Evolutionary conservation across 129 eudicot species (phyloP).

Genomic region (Apium graveolens): DNA sequence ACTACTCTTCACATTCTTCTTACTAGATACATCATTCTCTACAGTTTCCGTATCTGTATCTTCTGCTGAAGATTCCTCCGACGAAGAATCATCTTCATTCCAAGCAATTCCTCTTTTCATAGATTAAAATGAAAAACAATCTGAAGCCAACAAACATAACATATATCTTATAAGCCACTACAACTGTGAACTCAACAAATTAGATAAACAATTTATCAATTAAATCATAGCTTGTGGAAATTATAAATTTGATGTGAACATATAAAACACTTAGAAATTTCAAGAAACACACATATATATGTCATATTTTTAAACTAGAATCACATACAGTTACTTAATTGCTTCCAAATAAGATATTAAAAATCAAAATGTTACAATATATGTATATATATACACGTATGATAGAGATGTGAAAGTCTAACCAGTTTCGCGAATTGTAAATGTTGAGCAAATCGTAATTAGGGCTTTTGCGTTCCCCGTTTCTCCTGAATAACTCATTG

Average conservation of each 20-base stretch:
- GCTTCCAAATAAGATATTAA: neutral
- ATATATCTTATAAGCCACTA: neutral
- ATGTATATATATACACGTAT: too few relatives aligned
- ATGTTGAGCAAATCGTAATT: too few relatives aligned
- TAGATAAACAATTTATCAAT: neutral
- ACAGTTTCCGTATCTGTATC: slow-evolving; percentile 50
- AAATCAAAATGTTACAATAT: too few relatives aligned
- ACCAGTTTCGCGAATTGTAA: too few relatives aligned
- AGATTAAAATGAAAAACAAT: neutral
- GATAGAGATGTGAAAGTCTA: too few relatives aligned
- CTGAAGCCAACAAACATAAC: neutral
- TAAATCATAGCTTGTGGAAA: neutral
- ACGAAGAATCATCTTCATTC: slow-evolving; percentile 52
- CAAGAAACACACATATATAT: neutral
- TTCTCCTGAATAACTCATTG: too few relatives aligned
- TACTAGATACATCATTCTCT: slow-evolving; percentile 34
- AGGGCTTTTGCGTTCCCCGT: too few relatives aligned
- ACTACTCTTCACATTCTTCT: slow-evolving; percentile 15
- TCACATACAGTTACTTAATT: neutral
- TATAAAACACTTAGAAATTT: neutral
- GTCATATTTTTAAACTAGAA: neutral
- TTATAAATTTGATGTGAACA: neutral
- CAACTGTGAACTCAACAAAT: neutral
- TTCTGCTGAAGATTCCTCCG: slow-evolving; percentile 41
- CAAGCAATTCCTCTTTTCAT: slow-evolving; percentile 69